Conservation (phyloP, 805 yeast genomes). For the Geotrichum ghanense region DNA sequence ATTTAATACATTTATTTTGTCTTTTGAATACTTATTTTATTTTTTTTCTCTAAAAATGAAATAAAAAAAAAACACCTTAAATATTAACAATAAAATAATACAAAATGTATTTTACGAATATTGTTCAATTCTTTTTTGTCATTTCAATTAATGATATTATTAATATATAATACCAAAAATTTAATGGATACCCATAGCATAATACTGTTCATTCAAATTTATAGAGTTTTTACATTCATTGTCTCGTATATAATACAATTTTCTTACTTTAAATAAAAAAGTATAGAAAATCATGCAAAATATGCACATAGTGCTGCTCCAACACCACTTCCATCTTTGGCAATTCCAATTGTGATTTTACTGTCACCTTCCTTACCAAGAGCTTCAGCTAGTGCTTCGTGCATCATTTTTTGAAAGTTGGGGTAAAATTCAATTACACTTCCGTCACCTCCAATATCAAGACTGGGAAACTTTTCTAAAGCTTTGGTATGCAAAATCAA, state of each 20-base stretch:
- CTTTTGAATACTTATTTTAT: background rate
- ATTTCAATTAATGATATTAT: too few species aligned
- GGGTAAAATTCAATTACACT: conserved; percentile 91
- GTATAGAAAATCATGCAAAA: conserved; percentile 10
- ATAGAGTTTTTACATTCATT: too few species aligned
- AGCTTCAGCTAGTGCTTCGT: conserved; percentile 50
- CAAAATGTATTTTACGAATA: too few species aligned
- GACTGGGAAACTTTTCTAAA: conserved; percentile 55
- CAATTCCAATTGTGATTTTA: conserved; percentile 64
- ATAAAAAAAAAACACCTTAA: too few species aligned
- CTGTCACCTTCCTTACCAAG: conserved; percentile 64
- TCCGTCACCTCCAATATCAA: conserved; percentile 94
- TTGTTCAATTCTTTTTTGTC: too few species aligned
- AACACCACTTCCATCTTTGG: conserved; percentile 93
- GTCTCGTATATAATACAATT: background rate
- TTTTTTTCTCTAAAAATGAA: background rate
- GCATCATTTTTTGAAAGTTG: conserved; percentile 66
- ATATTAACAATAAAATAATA: too few species aligned
- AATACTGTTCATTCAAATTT: too few species aligned
- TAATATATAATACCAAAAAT: too few species aligned
- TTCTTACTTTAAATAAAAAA: background rate
- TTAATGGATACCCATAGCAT: too few species aligned
- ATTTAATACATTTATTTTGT: too few species aligned
- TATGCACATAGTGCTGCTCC: conserved; percentile 94
- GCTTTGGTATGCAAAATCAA: conserved; percentile 57